These are phyloP conservation scores for Peniophora sp. DNA, from an alignment of 1,284 basidiomycete species.

Conservation along the genomic window DNA sequence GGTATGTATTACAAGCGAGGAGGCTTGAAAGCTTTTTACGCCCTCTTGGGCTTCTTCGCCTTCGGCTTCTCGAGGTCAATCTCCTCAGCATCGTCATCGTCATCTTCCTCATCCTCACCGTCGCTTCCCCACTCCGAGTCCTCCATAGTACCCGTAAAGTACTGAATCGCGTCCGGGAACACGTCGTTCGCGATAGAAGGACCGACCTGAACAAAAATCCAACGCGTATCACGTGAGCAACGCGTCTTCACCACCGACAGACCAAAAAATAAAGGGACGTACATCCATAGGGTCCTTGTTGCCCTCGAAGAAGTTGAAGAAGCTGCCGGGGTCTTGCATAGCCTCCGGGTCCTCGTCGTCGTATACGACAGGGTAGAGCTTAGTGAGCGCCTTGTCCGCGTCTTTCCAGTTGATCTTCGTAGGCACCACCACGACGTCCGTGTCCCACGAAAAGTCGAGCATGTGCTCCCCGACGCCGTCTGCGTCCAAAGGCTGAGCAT, in stretches of 20 bases:
- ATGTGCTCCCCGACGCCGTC: conserved; percentile 68
- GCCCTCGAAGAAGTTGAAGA: conserved; percentile 83
- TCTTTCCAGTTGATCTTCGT: conserved; percentile 79
- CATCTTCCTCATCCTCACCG: conserved; percentile 55
- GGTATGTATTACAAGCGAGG: not conserved
- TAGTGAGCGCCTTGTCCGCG: conserved; percentile 65
- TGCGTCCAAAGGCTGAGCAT: conserved; percentile 49
- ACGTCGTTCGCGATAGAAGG: conserved; percentile 65
- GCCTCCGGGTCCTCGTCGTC: conserved; percentile 52
- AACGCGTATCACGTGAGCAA: conserved; percentile 2
- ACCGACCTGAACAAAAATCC: conserved; percentile 37
- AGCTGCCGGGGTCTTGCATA: conserved; percentile 65
- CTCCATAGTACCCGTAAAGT: conserved; percentile 60
- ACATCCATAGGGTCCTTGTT: conserved; percentile 61
- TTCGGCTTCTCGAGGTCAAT: conserved; percentile 78
- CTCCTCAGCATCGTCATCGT: conserved; percentile 67
- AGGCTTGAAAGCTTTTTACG: conserved; percentile 26
- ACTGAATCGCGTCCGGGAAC: conserved; percentile 71
- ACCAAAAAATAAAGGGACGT: conserved; percentile 23
- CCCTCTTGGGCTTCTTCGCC: conserved; percentile 59
- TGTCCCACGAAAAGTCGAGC: conserved; percentile 73
- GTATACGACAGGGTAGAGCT: conserved; percentile 62
- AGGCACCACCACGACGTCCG: conserved; percentile 57
- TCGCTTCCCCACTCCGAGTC: conserved; percentile 55
- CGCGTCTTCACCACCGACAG: not conserved